These are phyloP conservation scores for Saturnispora serradocipensis DNA, from an alignment of 805 yeast genomes.

Conservation along the genomic window DNA sequence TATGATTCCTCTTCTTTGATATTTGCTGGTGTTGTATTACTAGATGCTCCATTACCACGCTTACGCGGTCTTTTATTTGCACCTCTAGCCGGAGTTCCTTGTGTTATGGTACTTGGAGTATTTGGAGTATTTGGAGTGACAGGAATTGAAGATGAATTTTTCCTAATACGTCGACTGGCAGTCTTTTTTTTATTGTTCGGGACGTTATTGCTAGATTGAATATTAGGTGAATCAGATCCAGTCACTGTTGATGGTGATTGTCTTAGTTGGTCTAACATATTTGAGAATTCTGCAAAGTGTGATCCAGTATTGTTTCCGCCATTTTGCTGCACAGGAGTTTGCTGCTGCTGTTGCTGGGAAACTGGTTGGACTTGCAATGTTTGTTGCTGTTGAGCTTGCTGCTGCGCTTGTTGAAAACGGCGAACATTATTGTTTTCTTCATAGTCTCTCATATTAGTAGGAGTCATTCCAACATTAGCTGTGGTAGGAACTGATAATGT, in stretches of 20 bases:
- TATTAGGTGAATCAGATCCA: slow-evolving; percentile 7
- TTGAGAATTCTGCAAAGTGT: slow-evolving; percentile 15
- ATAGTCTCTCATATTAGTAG: slow-evolving; percentile 50
- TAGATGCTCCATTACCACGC: slow-evolving; percentile 13
- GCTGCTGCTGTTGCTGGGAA: not conserved
- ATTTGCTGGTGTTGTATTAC: slow-evolving; percentile 19
- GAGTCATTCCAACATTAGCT: slow-evolving; percentile 4
- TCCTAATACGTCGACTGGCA: slow-evolving; percentile 18
- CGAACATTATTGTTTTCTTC: slow-evolving; percentile 50
- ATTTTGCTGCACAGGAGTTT: not conserved
- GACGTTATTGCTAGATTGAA: not conserved
- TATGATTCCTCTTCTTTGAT: slow-evolving; percentile 22
- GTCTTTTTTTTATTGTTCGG: slow-evolving; percentile 14
- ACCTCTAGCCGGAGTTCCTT: slow-evolving; percentile 3
- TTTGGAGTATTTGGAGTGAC: slow-evolving; percentile 28
- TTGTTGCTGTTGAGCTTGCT: not conserved
- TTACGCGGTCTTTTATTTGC: slow-evolving; percentile 15
- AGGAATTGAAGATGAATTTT: slow-evolving; percentile 23
- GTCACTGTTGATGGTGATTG: slow-evolving; percentile 14
- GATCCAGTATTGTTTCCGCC: slow-evolving; percentile 7
- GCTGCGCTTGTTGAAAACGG: slow-evolving; percentile 14
- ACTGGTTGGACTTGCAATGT: not conserved
- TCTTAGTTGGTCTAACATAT: slow-evolving; percentile 14
- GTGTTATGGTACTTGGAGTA: slow-evolving; percentile 14
- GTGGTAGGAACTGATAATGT: slow-evolving; percentile 16